Evolutionary conservation across 768 basidiomycete genomes (phyloP).

Genomic region (Suillus fuscotomentosus): DNA sequence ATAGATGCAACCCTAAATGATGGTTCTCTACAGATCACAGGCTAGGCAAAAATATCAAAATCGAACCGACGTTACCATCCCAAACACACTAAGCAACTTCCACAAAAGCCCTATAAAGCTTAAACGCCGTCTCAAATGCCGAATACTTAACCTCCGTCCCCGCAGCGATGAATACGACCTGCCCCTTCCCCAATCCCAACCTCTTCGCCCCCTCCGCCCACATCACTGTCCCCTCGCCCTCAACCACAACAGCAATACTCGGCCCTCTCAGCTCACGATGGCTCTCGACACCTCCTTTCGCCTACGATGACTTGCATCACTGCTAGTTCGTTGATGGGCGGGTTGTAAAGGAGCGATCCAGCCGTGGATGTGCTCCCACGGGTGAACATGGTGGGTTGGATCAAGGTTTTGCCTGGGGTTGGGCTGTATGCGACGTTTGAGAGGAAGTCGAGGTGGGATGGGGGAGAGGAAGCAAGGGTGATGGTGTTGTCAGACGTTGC

Average conservation of each 20-base stretch:
- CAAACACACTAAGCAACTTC: not conserved
- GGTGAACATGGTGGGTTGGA: constrained; percentile 51
- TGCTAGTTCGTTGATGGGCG: constrained; percentile 88
- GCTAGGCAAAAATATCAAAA: not conserved
- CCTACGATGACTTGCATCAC: constrained; percentile 63
- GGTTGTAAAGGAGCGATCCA: constrained; percentile 68
- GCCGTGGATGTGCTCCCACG: constrained; percentile 2
- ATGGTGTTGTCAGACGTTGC: constrained; percentile 58
- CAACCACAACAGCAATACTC: constrained; percentile 72
- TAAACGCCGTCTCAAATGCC: constrained; percentile 19
- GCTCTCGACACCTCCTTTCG: constrained; percentile 38
- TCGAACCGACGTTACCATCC: not conserved
- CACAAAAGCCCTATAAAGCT: constrained; percentile 11
- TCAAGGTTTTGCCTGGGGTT: constrained; percentile 59
- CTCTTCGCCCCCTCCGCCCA: constrained; percentile 38
- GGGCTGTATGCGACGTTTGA: constrained; percentile 77
- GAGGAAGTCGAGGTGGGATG: constrained; percentile 82
- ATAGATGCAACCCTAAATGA: not conserved
- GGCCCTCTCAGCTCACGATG: constrained; percentile 75
- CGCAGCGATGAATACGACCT: constrained; percentile 79
- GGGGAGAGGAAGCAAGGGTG: constrained; percentile 43
- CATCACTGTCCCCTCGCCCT: constrained; percentile 51
- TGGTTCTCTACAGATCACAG: not conserved
- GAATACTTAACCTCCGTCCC: constrained; percentile 50
- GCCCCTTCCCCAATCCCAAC: constrained; percentile 48